Evolutionary conservation across 2,329 filamentous ascomycete species (phyloP).

Genomic region (Blastomyces percursus): DNA sequence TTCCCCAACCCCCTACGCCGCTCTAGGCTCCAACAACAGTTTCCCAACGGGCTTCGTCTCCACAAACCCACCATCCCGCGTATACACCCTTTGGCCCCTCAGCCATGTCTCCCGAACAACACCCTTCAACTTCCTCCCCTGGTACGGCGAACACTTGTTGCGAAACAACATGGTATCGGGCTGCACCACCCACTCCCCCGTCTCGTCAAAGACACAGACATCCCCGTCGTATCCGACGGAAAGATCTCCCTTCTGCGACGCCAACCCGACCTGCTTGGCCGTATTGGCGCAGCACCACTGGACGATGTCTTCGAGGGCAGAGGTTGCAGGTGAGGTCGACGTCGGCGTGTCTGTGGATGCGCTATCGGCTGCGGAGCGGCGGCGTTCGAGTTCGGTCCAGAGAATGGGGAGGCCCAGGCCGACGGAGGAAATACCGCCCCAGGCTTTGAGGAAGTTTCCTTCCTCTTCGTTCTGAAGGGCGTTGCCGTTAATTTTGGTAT

Average conservation of each 20-base stretch:
- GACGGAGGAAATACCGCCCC: conserved; percentile 92
- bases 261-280: conserved; percentile 74
- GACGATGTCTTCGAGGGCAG: conserved; percentile 63
- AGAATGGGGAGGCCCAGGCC: conserved; percentile 86
- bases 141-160: conserved; percentile 85
- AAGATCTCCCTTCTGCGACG: conserved; percentile 70
- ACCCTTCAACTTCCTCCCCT: conserved; percentile 65
- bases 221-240: conserved; percentile 78
- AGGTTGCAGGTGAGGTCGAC: neutral
- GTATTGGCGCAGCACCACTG: conserved; percentile 79
- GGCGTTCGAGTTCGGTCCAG: conserved; percentile 59
- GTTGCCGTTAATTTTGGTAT: conserved; percentile 15
- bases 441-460: conserved; percentile 90
- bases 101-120: conserved; percentile 80
- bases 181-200: conserved; percentile 62
- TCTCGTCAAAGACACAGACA: conserved; percentile 82
- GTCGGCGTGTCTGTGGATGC: conserved; percentile 22
- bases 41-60: conserved; percentile 32
- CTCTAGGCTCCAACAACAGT: conserved; percentile 15
- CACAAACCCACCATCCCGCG: conserved; percentile 41
- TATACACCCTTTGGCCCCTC: conserved; percentile 63
- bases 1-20: conserved; percentile 15
- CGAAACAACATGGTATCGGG: conserved; percentile 81
- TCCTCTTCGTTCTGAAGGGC: conserved; percentile 23
- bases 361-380: conserved; percentile 1